These are phyloP conservation scores for Lactarius evosmus DNA, from an alignment of 768 basidiomycete species.

Conservation along the genomic window DNA sequence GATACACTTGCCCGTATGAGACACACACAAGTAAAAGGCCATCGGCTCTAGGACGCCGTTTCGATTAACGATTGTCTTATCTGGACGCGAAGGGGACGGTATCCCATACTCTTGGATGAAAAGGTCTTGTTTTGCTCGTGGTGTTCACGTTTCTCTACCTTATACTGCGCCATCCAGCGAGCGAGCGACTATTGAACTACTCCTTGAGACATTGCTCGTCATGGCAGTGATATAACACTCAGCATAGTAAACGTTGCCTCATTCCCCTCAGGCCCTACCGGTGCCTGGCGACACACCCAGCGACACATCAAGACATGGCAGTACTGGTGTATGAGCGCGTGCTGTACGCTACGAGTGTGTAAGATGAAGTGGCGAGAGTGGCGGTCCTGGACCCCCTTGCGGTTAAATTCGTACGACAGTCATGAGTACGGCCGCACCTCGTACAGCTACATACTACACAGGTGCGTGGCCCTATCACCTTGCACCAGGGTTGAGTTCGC, in stretches of 20 bases:
- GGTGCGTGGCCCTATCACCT: not conserved
- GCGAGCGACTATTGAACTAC: no score
- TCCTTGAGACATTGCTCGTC: not conserved
- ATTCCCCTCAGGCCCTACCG: not conserved
- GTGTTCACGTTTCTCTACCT: no score
- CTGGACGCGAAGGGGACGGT: not conserved
- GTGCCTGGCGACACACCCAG: not conserved
- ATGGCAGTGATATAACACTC: not conserved
- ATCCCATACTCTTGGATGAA: no score
- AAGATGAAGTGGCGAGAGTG: not conserved
- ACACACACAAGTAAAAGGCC: not conserved
- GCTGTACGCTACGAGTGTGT: not conserved
- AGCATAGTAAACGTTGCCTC: not conserved
- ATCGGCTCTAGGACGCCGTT: not conserved
- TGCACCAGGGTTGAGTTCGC: not conserved
- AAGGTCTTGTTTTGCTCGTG: no score
- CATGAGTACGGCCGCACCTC: no score
- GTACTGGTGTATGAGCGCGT: not conserved
- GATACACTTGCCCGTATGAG: not conserved
- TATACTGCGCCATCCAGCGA: not conserved
- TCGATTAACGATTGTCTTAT: not conserved
- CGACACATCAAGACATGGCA: not conserved
- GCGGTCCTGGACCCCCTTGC: not conserved
- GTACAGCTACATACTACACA: not conserved
- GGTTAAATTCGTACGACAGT: not conserved